Conservation (phyloP, 176 grass and related monocot species). For the Aechmea fasciata region DNA sequence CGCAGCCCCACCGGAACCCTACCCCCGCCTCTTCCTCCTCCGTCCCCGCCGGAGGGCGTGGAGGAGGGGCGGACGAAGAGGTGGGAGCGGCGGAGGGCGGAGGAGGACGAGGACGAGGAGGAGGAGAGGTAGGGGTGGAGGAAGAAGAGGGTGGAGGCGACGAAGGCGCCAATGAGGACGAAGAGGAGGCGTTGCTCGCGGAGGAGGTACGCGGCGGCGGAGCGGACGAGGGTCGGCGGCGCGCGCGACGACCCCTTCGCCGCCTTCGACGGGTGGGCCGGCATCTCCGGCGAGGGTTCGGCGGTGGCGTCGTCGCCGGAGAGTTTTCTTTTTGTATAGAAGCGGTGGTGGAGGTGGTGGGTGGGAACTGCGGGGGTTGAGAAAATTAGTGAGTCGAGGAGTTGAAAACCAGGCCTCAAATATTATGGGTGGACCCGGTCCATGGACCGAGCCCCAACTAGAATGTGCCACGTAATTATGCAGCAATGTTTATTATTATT, state of each 20-base stretch:
- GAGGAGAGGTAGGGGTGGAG: constrained; percentile 65
- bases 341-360: no score
- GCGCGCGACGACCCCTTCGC: constrained; percentile 18
- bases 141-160: constrained; percentile 95
- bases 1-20: constrained; percentile 28
- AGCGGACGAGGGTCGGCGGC: constrained; percentile 35
- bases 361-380: no score
- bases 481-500: no score
- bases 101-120: constrained; percentile 29
- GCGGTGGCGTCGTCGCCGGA: no score
- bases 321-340: no score
- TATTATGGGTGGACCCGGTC: not conserved
- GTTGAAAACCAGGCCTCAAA: constrained; percentile 3
- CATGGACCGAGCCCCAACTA: no score
- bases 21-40: not conserved
- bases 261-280: constrained; percentile 32
- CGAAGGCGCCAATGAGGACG: constrained; percentile 81
- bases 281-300: constrained; percentile 5
- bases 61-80: constrained; percentile 24
- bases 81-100: constrained; percentile 13
- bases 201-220: constrained; percentile 65
- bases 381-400: constrained; percentile 25
- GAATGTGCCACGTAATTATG: no score
- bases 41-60: not conserved
- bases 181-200: constrained; percentile 94